Evolutionary conservation across 2,329 filamentous ascomycete genomes (phyloP).

Genomic region (Trichoderma arundinaceum): DNA sequence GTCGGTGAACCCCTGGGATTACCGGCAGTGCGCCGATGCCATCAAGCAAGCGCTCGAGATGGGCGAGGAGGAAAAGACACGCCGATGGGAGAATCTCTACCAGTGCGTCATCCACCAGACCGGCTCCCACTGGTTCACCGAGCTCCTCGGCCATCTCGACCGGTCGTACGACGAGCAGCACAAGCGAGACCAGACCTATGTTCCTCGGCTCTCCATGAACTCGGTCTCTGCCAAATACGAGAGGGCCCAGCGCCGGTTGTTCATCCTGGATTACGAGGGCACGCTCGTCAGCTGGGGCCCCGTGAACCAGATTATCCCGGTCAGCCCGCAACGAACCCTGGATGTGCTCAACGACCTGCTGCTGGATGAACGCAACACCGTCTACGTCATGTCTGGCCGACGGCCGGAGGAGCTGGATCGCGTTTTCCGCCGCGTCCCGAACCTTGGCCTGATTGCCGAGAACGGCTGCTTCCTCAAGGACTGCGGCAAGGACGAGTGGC

Average conservation of each 20-base stretch:
- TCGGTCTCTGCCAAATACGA: slow-evolving; percentile 70
- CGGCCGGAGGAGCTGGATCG: slow-evolving; percentile 87
- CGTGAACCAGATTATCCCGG: slow-evolving; percentile 81
- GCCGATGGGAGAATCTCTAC: slow-evolving; percentile 76
- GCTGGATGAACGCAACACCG: slow-evolving; percentile 77
- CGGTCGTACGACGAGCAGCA: slow-evolving; percentile 84
- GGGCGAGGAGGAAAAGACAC: slow-evolving; percentile 72
- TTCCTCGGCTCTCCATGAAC: slow-evolving; percentile 79
- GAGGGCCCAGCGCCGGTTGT: slow-evolving; percentile 70
- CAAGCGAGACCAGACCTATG: slow-evolving; percentile 80
- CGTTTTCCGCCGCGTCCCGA: slow-evolving; percentile 81
- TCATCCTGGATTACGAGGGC: slow-evolving; percentile 93
- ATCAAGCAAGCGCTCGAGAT: slow-evolving; percentile 86
- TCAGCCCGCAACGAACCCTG: slow-evolving; percentile 81
- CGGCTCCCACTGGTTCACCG: slow-evolving; percentile 83
- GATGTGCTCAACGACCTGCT: slow-evolving; percentile 83
- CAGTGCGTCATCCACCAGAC: slow-evolving; percentile 79
- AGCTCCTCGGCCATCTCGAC: slow-evolving; percentile 72
- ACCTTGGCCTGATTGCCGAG: slow-evolving; percentile 88
- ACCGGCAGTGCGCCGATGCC: slow-evolving; percentile 82
- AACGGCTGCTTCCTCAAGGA: slow-evolving; percentile 90
- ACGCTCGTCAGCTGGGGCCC: slow-evolving; percentile 88
- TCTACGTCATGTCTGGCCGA: slow-evolving; percentile 93
- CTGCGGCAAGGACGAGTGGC: slow-evolving; percentile 72
- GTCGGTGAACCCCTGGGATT: slow-evolving; percentile 94